phyloP scores from a whole-genome alignment of 768 basidiomycete species.

The Russula olivacea region DNA sequence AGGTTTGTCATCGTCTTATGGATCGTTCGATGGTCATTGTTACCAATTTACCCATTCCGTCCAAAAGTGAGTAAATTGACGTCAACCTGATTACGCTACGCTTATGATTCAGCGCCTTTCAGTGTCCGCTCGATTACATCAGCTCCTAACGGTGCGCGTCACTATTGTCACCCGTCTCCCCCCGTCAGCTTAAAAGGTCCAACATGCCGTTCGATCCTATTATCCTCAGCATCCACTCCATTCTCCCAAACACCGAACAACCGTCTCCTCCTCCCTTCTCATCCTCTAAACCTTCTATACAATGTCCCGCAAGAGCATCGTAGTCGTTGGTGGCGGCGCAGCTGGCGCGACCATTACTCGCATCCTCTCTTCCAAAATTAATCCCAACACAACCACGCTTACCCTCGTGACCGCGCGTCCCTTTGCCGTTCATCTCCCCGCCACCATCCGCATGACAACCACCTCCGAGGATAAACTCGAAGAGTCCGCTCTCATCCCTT shows the following conservation, averaged over 20 bases:
- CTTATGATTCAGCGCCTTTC: neutral
- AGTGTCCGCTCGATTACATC: neutral
- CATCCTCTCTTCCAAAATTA: constrained; percentile 46
- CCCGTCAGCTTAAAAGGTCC: neutral
- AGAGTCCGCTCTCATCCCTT: constrained; percentile 17
- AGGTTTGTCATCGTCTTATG: neutral
- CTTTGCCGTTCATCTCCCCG: constrained; percentile 46
- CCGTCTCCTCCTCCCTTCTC: neutral
- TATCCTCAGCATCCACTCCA: neutral
- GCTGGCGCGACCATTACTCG: constrained; percentile 44
- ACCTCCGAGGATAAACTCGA: constrained; percentile 38
- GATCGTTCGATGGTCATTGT: neutral
- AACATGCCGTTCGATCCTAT: neutral
- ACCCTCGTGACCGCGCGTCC: constrained; percentile 50
- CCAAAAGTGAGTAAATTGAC: neutral
- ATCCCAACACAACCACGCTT: constrained; percentile 43
- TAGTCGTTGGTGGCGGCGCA: constrained; percentile 57
- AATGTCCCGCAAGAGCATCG: constrained; percentile 31
- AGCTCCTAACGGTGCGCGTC: neutral
- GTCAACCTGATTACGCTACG: neutral
- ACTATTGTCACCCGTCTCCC: neutral
- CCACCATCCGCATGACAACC: constrained; percentile 49
- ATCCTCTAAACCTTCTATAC: neutral
- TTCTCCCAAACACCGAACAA: neutral
- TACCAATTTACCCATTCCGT: neutral